Evolutionary conservation across 2,329 filamentous ascomycete species (phyloP).

Genomic region (Fusarium brachygibbosum): DNA sequence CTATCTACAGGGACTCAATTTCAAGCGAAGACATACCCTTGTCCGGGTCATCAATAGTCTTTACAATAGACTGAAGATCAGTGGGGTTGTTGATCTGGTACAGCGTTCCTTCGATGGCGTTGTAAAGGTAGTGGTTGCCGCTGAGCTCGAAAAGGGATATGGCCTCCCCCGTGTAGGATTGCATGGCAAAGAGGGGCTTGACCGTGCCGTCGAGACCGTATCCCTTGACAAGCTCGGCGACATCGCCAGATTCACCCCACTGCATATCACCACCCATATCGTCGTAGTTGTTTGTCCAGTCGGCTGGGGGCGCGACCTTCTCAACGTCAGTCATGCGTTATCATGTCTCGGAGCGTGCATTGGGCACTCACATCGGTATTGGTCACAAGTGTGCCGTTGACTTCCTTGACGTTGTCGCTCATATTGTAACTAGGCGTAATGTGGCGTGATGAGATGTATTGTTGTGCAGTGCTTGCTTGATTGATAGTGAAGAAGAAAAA

Average conservation of each 20-base stretch:
- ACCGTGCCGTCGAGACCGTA: not conserved
- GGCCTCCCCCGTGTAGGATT: not conserved
- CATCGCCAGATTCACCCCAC: not conserved
- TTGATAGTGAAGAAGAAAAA: not conserved
- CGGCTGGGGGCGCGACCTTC: not conserved
- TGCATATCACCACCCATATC: not conserved
- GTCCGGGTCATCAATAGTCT: not conserved
- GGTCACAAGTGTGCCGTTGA: not conserved
- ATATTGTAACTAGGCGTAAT: not conserved
- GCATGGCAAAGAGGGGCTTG: not conserved
- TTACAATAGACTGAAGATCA: not conserved
- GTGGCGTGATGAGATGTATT: not conserved
- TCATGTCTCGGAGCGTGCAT: not conserved
- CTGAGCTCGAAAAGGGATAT: not conserved
- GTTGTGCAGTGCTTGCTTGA: not conserved
- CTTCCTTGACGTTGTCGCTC: not conserved
- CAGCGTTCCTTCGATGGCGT: not conserved
- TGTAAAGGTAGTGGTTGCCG: not conserved
- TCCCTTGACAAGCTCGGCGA: rapidly evolving
- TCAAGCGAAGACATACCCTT: not conserved
- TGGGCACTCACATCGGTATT: not conserved
- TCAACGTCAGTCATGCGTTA: not conserved
- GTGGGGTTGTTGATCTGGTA: rapidly evolving
- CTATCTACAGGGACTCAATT: not conserved
- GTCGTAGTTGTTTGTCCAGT: not conserved